Evolutionary conservation across 345 rosid genomes (phyloP), one percentile per base, ranked within the genome.

Genomic region (Salix arbutifolia): DNA sequence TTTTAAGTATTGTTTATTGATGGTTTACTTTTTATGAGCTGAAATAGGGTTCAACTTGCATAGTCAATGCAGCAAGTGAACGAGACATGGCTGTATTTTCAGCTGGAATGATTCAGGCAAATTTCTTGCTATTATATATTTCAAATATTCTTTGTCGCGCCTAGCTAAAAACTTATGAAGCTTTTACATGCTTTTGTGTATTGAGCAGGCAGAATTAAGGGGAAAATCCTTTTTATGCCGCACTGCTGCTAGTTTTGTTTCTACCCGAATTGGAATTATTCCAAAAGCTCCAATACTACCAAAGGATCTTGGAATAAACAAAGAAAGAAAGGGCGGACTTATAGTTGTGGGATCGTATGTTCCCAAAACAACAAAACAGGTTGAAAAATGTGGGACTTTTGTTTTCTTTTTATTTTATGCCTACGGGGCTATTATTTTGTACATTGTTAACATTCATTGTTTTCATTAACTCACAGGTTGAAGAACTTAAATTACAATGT

Each of bases 311-410:
- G 93, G 91, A 78, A 80, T 87, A 52, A 85, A 81, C 77, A 83
- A 81, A 81, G 90, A 90, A 74, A 84, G 76, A 74, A 89, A 74
- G 58, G 99, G 99, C 73, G 99, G 90, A 28, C 89, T 95, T 28
- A 89, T 95, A 35, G 90, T 93, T 84, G 97, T 95, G 64, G 99
- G 99, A 46, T 95, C 99, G 65, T 95, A 91, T 88, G 99, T 95
- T 77, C 97, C 99, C 1, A 95, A 95, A 83, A 95, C 97, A 77
- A 95, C 99, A 70, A 89, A 89, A 79, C 99, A 95, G 98, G 98
- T 94, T 69, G 19, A 66, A 50, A 52, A 66, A 65, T 46, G 50
- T 58, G 76, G 69, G 44, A 44, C 53, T 77, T 50, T 80, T 44
- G 62, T 76, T 72, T 82, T 30, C 77, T 65, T 26, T 68, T 68